phyloP scores from a whole-genome alignment of 2,329 filamentous ascomycete genomes.

The Trichoderma sp. region DNA sequence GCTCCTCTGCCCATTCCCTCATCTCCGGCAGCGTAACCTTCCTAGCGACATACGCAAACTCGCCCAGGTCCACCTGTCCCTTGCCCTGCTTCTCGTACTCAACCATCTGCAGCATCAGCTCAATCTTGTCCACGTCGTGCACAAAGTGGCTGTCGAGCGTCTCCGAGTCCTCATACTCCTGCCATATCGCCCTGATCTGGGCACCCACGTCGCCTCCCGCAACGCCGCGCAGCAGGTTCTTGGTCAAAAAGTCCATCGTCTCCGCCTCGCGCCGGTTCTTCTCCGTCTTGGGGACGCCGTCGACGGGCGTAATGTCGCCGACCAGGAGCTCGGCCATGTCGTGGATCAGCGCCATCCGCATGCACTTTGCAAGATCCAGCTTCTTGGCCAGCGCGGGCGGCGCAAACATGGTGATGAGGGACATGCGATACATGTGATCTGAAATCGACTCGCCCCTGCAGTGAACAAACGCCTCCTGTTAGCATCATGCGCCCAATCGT shows the following conservation, averaged over 20 bases:
- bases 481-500: neutral
- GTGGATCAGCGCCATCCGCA: conserved; percentile 93
- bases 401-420: conserved; percentile 89
- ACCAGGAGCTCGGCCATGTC: conserved; percentile 97
- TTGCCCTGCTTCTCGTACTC: conserved; percentile 83
- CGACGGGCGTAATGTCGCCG: conserved; percentile 93
- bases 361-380: conserved; percentile 80
- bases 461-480: neutral
- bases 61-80: conserved; percentile 72
- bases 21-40: conserved; percentile 77
- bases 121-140: conserved; percentile 97
- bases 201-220: conserved; percentile 68
- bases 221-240: conserved; percentile 71
- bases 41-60: conserved; percentile 79
- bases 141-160: conserved; percentile 88
- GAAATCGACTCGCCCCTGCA: conserved; percentile 82
- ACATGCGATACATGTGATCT: conserved; percentile 99
- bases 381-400: conserved; percentile 70
- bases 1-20: conserved; percentile 73
- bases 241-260: conserved; percentile 90
- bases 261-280: conserved; percentile 84
- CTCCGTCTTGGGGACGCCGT: conserved; percentile 80
- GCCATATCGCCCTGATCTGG: conserved; percentile 80
- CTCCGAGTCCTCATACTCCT: conserved; percentile 88
- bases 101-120: conserved; percentile 90